A percentile compares a stretch with the other conserved stretches of the same genome.
Conservation (phyloP, 805 yeast genomes). For the Teunomyces funiuensis region DNA sequence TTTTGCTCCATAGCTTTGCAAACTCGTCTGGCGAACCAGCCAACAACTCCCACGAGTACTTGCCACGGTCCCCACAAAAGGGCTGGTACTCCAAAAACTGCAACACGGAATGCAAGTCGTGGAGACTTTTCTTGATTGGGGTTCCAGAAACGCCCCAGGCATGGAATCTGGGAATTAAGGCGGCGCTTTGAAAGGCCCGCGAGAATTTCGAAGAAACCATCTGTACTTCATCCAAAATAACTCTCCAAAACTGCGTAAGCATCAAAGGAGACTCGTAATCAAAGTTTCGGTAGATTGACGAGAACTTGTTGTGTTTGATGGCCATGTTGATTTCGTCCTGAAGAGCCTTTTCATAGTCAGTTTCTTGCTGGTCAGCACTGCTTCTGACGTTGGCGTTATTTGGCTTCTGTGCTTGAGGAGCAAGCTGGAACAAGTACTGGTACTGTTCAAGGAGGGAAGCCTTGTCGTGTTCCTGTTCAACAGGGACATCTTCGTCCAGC, state of each 20-base stretch:
- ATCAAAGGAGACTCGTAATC: conserved; percentile 83
- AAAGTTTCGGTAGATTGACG: conserved; percentile 19
- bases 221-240: conserved; percentile 91
- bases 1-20: conserved; percentile 46
- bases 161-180: conserved; percentile 78
- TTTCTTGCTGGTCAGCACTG: conserved; percentile 19
- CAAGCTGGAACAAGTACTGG: conserved; percentile 26
- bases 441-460: conserved; percentile 14
- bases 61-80: conserved; percentile 47
- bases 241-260: conserved; percentile 82
- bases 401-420: conserved; percentile 24
- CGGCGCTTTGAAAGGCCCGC: conserved; percentile 77
- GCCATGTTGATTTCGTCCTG: conserved; percentile 34
- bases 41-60: conserved; percentile 40
- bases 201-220: conserved; percentile 77
- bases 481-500: conserved; percentile 12
- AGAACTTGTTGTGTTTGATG: conserved; percentile 25
- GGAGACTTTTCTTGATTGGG: conserved; percentile 66
- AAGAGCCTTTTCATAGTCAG: conserved; percentile 33
- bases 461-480: conserved; percentile 8
- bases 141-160: conserved; percentile 99
- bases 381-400: conserved; percentile 25
- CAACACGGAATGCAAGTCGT: conserved; percentile 70
- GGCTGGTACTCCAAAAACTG: conserved; percentile 70
- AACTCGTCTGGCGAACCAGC: conserved; percentile 26